phyloP scores from a whole-genome alignment of 768 basidiomycete genomes.

The Coprinopsis sp. region DNA sequence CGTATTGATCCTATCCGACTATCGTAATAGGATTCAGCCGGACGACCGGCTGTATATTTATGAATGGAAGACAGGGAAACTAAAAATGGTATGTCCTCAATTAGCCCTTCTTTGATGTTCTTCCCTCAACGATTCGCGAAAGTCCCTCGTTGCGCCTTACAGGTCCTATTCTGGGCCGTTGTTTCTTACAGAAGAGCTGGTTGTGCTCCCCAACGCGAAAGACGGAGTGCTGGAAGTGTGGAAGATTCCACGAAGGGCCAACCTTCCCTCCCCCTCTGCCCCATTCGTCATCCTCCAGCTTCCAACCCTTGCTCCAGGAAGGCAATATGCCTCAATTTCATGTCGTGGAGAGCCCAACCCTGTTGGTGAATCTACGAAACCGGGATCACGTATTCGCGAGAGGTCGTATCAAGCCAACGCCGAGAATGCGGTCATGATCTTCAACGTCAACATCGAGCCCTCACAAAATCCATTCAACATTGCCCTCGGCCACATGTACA shows the following conservation, averaged over 20 bases:
- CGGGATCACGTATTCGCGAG: constrained; percentile 1
- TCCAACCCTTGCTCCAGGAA: constrained; percentile 23
- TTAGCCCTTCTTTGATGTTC: neutral
- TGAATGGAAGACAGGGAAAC: constrained; percentile 37
- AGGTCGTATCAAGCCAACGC: constrained; percentile 15
- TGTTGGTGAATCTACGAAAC: constrained; percentile 8
- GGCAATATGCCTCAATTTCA: constrained; percentile 21
- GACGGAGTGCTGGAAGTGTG: constrained; percentile 31
- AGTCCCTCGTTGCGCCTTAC: constrained; percentile 18
- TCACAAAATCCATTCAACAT: neutral
- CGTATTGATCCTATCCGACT: constrained; percentile 32
- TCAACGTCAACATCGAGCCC: constrained; percentile 24
- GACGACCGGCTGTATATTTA: constrained; percentile 35
- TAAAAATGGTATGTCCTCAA: constrained; percentile 28
- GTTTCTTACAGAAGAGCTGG: constrained; percentile 29
- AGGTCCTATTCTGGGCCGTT: constrained; percentile 27
- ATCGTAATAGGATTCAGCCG: neutral
- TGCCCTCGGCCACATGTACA: constrained; percentile 14
- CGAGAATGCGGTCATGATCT: constrained; percentile 29
- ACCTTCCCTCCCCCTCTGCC: constrained; percentile 8
- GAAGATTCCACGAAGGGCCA: constrained; percentile 22
- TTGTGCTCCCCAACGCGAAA: constrained; percentile 31
- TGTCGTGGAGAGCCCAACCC: constrained; percentile 43
- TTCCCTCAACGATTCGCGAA: constrained; percentile 1
- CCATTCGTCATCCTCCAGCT: constrained; percentile 25